These are phyloP conservation scores for Aspergillus nidulans DNA, from an alignment of 495 filamentous ascomycete species.

Conservation along the genomic window DNA sequence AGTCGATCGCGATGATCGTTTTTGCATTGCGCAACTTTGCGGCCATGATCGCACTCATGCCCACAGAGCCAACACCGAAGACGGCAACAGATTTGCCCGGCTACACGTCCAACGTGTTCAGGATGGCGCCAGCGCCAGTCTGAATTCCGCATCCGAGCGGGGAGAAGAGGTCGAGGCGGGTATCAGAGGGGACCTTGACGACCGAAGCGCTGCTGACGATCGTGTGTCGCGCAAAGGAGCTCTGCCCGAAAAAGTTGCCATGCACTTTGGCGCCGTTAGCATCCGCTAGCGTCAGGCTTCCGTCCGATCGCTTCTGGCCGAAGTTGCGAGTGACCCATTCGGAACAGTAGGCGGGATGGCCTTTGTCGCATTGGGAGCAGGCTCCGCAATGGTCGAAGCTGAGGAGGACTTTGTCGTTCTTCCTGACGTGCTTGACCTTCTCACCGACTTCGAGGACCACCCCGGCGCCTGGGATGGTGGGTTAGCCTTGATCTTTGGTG, in stretches of 20 bases:
- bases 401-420: conserved; percentile 44
- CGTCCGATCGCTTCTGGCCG: conserved; percentile 19
- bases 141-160: conserved; percentile 40
- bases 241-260: conserved; percentile 33
- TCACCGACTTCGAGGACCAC: conserved; percentile 34
- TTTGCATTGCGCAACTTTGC: conserved; percentile 1
- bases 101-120: conserved; percentile 24
- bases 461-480: conserved; percentile 31
- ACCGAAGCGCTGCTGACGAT: conserved; percentile 18
- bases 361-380: conserved; percentile 20
- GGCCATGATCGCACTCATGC: conserved; percentile 30
- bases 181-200: conserved; percentile 21
- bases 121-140: conserved; percentile 33
- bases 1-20: conserved; percentile 33
- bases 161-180: conserved; percentile 25
- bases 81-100: conserved; percentile 20
- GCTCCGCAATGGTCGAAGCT: conserved; percentile 33
- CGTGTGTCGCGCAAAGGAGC: conserved; percentile 26
- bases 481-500: not conserved
- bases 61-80: conserved; percentile 32
- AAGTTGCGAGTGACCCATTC: conserved; percentile 30
- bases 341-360: conserved; percentile 22
- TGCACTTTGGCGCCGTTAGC: conserved; percentile 13
- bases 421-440: conserved; percentile 26
- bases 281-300: not conserved